Base-by-base conservation (phyloP, 768 basidiomycete genomes). In the Termitomyces sp. region DNA sequence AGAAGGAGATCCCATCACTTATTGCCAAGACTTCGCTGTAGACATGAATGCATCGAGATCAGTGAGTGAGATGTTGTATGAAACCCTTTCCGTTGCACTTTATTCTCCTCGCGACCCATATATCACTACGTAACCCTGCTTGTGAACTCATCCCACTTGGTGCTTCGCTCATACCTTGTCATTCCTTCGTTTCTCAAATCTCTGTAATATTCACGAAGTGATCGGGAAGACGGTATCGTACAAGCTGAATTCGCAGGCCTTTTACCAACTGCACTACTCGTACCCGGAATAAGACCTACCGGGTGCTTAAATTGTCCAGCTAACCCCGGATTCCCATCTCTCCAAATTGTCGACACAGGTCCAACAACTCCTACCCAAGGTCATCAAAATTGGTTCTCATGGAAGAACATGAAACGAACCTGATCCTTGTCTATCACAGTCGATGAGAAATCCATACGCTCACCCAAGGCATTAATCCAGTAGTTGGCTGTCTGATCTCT, bases 301-400 rank as follows among this genome's bases (percentile, higher is more conserved):
- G 14, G 14, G 12, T 37, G 14, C 14, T 31, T 41, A 28, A n/a
- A 28, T 15, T 40, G 5, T 11, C 31, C 50, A n/a, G 35, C 28
- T 42, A 53, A 31, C 12, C 3, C 42, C 53, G 33, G 14, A 60
- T 57, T 3, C 50, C 54, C 11, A 61, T 43, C 37, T 58, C 53
- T 41, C 58, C 58, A 42, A 63, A 59, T 38, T 61, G 58, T 35
- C 54, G 56, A 50, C 60, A 63, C 14, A 62, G 19, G 31, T 60
- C 51, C 47, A 58, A 50, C 38, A 60, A 30, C 28, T 62, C 61
- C 57, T 62, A 28, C 23, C 5, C 23, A n/a, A 11, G 15, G 23
- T n/a, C 23, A 46, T 54, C 8, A 19, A 17, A 44, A 37, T 14
- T 30, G 10, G 14, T 31, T 14, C 15, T 12, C n/a, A 19, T 28